Conservation (phyloP, 1,139 yeast genomes). For the Kodamaea sp. region DNA sequence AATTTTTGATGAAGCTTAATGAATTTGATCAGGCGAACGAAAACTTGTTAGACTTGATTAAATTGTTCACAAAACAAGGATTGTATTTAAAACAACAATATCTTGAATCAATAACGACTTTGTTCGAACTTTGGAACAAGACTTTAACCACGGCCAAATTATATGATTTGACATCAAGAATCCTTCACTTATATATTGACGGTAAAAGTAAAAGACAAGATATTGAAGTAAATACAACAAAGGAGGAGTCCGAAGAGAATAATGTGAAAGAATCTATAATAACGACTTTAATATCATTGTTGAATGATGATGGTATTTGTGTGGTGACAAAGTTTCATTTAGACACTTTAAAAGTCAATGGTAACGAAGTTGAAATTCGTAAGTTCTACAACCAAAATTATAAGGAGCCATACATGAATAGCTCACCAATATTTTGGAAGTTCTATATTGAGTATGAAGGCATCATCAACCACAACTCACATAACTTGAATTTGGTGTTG, state of each 20-base stretch:
- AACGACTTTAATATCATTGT: not conserved
- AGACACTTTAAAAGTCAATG: conserved; percentile 6
- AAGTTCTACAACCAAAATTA: conserved; percentile 42
- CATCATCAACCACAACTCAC: conserved; percentile 34
- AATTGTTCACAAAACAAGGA: conserved; percentile 18
- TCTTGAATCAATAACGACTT: conserved; percentile 18
- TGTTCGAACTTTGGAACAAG: conserved; percentile 20
- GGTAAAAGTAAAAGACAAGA: conserved; percentile 9
- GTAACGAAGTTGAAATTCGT: conserved; percentile 18
- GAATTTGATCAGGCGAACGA: conserved; percentile 25
- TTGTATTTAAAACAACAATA: conserved; percentile 24
- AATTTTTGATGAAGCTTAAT: conserved; percentile 23
- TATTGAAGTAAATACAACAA: no score
- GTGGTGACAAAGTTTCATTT: conserved; percentile 24
- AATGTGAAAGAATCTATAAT: no score
- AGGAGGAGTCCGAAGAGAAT: no score
- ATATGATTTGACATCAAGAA: conserved; percentile 11
- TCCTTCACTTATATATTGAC: conserved; percentile 22
- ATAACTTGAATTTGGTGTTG: conserved; percentile 42
- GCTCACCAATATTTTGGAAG: conserved; percentile 53
- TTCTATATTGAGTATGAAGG: conserved; percentile 53
- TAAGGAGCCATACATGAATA: conserved; percentile 31
- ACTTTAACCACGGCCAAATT: conserved; percentile 7
- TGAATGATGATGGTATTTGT: conserved; percentile 32
- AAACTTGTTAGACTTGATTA: conserved; percentile 27